phyloP scores from a whole-genome alignment of 192 early-diverging fungal species.

The Thoreauomyces humboldtii region DNA sequence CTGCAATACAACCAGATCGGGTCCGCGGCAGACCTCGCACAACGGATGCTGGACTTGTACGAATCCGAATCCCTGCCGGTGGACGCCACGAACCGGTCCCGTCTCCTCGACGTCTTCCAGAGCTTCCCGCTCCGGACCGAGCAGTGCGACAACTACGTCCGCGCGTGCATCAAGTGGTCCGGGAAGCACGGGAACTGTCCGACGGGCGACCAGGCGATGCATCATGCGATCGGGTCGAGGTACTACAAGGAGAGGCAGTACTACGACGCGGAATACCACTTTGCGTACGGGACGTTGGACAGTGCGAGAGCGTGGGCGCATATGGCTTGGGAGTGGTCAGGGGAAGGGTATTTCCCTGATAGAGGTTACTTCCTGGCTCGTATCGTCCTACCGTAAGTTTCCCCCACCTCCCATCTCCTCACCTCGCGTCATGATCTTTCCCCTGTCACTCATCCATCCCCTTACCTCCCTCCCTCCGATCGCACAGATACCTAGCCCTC shows the following conservation, averaged over 20 bases:
- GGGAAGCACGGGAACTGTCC: slow-evolving; percentile 40
- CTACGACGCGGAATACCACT: slow-evolving; percentile 81
- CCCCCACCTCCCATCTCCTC: slow-evolving; percentile 46
- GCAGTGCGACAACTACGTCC: slow-evolving; percentile 54
- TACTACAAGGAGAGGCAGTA: slow-evolving; percentile 72
- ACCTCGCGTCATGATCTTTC: neutral
- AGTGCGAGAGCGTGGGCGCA: slow-evolving; percentile 70
- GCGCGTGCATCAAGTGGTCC: slow-evolving; percentile 53
- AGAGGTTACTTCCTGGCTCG: slow-evolving; percentile 77
- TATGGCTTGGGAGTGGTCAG: slow-evolving; percentile 78
- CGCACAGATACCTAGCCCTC: slow-evolving; percentile 45
- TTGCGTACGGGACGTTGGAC: slow-evolving; percentile 78
- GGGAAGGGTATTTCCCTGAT: slow-evolving; percentile 54
- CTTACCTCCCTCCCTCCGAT: too few relatives aligned
- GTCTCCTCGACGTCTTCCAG: slow-evolving; percentile 64
- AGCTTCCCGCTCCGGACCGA: slow-evolving; percentile 51
- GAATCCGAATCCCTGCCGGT: slow-evolving; percentile 65
- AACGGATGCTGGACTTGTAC: slow-evolving; percentile 82
- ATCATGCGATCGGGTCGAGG: slow-evolving; percentile 69
- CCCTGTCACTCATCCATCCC: neutral
- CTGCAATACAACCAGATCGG: slow-evolving; percentile 77
- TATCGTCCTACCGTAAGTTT: slow-evolving; percentile 76
- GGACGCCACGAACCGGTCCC: slow-evolving; percentile 60
- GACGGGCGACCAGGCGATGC: slow-evolving; percentile 63
- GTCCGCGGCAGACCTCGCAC: slow-evolving; percentile 76